These are phyloP conservation scores for Coemansia javaensis DNA, from an alignment of 192 early-diverging fungal species.

Conservation along the genomic window DNA sequence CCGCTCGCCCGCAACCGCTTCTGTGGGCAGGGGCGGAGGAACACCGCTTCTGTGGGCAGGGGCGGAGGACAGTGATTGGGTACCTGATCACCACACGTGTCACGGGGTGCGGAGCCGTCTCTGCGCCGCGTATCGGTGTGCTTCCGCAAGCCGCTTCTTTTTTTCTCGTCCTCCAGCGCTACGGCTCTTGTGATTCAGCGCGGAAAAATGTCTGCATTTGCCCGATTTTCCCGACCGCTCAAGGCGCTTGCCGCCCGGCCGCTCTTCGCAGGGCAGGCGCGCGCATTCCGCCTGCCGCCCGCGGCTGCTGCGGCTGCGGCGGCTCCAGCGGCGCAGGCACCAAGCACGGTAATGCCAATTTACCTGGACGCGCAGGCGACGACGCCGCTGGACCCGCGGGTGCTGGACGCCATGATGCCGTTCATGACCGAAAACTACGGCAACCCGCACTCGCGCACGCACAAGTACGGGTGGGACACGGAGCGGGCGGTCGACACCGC, in stretches of 20 bases:
- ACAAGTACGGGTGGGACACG: conserved; percentile 95
- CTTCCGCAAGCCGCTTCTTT: no score
- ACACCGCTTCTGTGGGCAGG: no score
- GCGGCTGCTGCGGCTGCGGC: conserved; percentile 3
- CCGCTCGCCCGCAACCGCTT: no score
- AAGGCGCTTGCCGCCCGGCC: conserved; percentile 11
- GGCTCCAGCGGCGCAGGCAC: not conserved
- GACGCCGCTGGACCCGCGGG: conserved; percentile 86
- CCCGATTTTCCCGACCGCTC: conserved; percentile 13
- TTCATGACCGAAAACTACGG: conserved; percentile 88
- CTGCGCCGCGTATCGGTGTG: no score
- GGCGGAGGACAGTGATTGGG: no score
- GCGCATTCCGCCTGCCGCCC: no score
- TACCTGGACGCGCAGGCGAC: conserved; percentile 96
- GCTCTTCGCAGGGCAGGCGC: not conserved
- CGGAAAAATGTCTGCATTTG: no score
- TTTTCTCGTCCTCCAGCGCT: no score
- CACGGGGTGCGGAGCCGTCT: no score
- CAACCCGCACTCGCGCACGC: conserved; percentile 96
- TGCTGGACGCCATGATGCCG: conserved; percentile 91
- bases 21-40: no score
- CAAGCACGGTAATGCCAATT: conserved; percentile 58
- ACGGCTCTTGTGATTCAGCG: no score
- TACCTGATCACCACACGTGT: no score
- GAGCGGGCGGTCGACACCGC: conserved; percentile 86